Evolutionary conservation across 129 eudicot species (phyloP), one percentile per base, ranked within the genome.

Genomic region (Silybum marianum): DNA sequence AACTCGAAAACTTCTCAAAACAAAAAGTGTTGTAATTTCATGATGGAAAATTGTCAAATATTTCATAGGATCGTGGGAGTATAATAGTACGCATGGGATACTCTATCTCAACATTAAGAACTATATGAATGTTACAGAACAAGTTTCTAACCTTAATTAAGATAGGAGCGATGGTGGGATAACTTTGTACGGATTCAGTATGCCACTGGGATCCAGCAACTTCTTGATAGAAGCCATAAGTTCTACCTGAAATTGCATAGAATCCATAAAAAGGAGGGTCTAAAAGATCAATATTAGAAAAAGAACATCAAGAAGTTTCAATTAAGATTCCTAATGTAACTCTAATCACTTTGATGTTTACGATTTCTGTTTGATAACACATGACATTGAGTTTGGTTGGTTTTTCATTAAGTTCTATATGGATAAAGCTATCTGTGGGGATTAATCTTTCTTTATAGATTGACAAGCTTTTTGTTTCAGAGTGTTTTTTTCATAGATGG

Each of bases 121-220:
- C 12, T 9, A 42, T 21, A 19, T 0, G n/a, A 60, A 65, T 22
- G 58, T 60, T 24, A 42, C 23, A 16, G 34, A 71, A 46, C 42
- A 30, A 74, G 71, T 54, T 78, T 51, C 60, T 82, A 54, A 68
- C 85, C 86, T 84, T 81, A 14, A 69, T 78, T 84, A 83, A 77
- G 93, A 83, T 62, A 85, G 44, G 39, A 92, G 77, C 19, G 88
- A 85, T 2, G 84, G 72, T 23, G 99, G 99, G 80, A 96, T 95
- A 80, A 91, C 99, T 85, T 96, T 96, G 81, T 96, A 96, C 5
- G 99, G 99, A 82, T 93, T 96, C 48, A 96, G 90, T 76, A 93
- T 88, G 18, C 98, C 92, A 25, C 75, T 91, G n/a, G 98, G 98
- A 89, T 96, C 98, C 76, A 91, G 76, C 80, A 93, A 75, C 85